These are phyloP conservation scores for Glarea lozoyensis DNA, from an alignment of 495 filamentous ascomycete genomes.

Conservation along the genomic window DNA sequence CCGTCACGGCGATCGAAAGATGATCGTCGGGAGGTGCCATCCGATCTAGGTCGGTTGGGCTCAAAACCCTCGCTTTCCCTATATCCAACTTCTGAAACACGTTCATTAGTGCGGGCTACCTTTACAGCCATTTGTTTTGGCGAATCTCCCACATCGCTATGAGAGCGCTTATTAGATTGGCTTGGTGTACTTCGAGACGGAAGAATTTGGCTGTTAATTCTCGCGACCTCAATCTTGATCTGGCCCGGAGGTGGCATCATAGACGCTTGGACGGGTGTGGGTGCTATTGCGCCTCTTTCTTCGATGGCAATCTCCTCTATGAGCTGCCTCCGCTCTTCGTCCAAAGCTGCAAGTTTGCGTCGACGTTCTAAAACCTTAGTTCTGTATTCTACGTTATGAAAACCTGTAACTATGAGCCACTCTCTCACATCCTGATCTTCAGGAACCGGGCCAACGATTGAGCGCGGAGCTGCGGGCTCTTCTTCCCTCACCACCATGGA, in stretches of 20 bases:
- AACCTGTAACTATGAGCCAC: constrained; percentile 54
- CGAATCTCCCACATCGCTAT: constrained; percentile 9
- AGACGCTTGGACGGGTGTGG: constrained; percentile 8
- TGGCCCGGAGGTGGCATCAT: constrained; percentile 10
- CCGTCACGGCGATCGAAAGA: constrained; percentile 11
- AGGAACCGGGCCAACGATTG: constrained; percentile 10
- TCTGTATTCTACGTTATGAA: constrained; percentile 41
- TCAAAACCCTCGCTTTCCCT: constrained; percentile 6
- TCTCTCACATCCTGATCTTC: constrained; percentile 41
- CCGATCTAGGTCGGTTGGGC: constrained; percentile 5
- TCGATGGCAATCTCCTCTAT: constrained; percentile 27
- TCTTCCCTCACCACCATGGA: constrained; percentile 1
- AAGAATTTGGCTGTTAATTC: constrained; percentile 11
- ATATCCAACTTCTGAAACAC: not conserved
- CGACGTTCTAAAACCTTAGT: constrained; percentile 35
- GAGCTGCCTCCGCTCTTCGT: constrained; percentile 28
- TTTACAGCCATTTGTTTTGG: constrained; percentile 6
- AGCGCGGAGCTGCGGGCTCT: no score
- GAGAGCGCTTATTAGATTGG: constrained; percentile 15
- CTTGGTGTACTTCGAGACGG: constrained; percentile 1
- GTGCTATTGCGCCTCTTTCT: constrained; percentile 17
- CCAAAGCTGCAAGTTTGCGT: constrained; percentile 34
- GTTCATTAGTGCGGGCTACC: constrained; percentile 8
- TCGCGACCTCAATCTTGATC: not conserved
- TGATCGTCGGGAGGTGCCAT: constrained; percentile 3